Evolutionary conservation across 805 yeast species (phyloP).

Genomic region (Nakazawaea anatomiae): DNA sequence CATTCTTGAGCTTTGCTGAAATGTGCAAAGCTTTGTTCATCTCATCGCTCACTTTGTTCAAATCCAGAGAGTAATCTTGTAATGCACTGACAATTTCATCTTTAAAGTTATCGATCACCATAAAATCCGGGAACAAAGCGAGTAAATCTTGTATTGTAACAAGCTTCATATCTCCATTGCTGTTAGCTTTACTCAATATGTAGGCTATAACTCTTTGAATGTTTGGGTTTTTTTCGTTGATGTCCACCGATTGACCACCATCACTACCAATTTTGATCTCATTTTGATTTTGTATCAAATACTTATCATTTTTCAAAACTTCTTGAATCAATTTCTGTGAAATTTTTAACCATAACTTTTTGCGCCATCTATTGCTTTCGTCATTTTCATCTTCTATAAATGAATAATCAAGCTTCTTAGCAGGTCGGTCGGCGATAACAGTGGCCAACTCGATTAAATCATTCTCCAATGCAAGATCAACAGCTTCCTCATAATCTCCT

Average conservation of each 20-base stretch:
- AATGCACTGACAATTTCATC: constrained; percentile 78
- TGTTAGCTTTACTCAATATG: constrained; percentile 36
- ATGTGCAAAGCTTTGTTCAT: constrained; percentile 70
- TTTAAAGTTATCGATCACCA: constrained; percentile 75
- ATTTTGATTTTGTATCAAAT: constrained; percentile 13
- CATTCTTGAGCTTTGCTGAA: constrained; percentile 49
- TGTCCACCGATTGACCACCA: constrained; percentile 20
- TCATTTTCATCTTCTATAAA: constrained; percentile 27
- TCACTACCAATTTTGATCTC: constrained; percentile 7
- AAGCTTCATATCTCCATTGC: constrained; percentile 13
- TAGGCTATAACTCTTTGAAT: constrained; percentile 28
- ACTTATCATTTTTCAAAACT: constrained; percentile 22
- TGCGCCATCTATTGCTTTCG: constrained; percentile 39
- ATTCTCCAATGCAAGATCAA: constrained; percentile 61
- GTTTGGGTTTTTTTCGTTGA: constrained; percentile 20
- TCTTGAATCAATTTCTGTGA: constrained; percentile 41
- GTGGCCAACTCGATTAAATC: constrained; percentile 55
- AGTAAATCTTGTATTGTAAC: constrained; percentile 74
- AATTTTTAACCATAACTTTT: constrained; percentile 69
- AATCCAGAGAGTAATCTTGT: constrained; percentile 62
- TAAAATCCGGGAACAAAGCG: constrained; percentile 79
- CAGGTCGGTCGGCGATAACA: constrained; percentile 49
- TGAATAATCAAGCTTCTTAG: constrained; percentile 33
- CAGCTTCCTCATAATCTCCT: constrained; percentile 74
- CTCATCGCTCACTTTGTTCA: constrained; percentile 61